These are phyloP conservation scores for Geotrichum europaeum DNA, from an alignment of 1,139 yeast species.

Conservation along the genomic window DNA sequence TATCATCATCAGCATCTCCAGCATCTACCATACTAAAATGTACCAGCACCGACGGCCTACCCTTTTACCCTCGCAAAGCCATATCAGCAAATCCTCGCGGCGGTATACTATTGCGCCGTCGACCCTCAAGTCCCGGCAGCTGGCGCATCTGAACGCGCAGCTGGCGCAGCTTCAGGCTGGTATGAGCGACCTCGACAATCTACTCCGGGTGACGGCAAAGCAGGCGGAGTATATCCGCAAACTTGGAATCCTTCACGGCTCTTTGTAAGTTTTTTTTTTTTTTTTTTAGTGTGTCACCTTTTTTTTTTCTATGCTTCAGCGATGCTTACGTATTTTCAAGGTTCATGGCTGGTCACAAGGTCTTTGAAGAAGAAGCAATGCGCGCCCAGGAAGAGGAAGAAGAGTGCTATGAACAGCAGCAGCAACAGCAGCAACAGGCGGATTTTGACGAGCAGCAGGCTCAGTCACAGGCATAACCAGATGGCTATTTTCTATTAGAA, in stretches of 20 bases:
- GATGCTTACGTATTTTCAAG: constrained; percentile 21
- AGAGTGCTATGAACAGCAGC: background rate
- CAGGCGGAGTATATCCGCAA: constrained; percentile 53
- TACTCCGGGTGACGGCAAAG: constrained; percentile 48
- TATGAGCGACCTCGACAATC: constrained; percentile 49
- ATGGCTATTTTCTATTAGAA: background rate
- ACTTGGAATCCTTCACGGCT: constrained; percentile 57
- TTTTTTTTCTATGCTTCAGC: background rate
- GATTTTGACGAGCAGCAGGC: background rate
- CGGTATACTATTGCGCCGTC: constrained; percentile 20
- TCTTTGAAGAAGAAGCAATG: constrained; percentile 48
- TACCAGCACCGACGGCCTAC: constrained; percentile 14
- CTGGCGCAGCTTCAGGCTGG: constrained; percentile 58
- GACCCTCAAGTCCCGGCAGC: constrained; percentile 45
- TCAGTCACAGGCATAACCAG: background rate
- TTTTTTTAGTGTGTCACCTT: background rate
- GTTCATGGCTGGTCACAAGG: constrained; percentile 58
- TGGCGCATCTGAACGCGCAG: constrained; percentile 57
- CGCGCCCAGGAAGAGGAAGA: constrained; percentile 13
- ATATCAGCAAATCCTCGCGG: background rate
- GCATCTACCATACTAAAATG: background rate
- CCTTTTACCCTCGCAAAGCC: constrained; percentile 11
- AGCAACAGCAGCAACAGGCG: background rate
- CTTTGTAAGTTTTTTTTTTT: constrained; percentile 36
- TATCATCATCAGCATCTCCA: background rate